A percentile compares a stretch with the other conserved stretches of the same genome.
These are phyloP conservation scores for Colletotrichum theobromicola DNA, from an alignment of 2,329 filamentous ascomycete species.

Conservation along the genomic window DNA sequence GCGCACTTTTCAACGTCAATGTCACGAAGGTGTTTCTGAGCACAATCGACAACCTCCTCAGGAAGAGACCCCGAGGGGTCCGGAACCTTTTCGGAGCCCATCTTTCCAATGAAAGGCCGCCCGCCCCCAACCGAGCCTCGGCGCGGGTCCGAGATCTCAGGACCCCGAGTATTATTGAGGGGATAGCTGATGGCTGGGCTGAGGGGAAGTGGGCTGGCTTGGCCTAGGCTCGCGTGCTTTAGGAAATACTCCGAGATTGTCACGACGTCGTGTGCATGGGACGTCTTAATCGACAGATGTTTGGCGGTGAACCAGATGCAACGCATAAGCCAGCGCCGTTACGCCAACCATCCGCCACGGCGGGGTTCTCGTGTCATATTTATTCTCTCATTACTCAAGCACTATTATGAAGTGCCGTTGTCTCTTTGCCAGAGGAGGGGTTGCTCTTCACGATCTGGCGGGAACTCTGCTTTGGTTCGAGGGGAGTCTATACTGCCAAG, in stretches of 20 bases:
- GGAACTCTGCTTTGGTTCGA: background rate
- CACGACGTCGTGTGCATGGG: background rate
- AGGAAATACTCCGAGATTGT: background rate
- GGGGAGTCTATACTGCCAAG: background rate
- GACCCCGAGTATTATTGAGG: background rate
- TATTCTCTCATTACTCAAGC: background rate
- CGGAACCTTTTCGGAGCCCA: background rate
- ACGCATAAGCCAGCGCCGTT: background rate
- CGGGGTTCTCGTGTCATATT: background rate
- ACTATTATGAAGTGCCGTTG: background rate
- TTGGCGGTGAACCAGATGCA: background rate
- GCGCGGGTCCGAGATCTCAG: background rate
- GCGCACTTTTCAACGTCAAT: background rate
- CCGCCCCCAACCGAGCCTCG: background rate
- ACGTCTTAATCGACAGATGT: background rate
- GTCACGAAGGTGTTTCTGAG: background rate
- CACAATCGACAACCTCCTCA: background rate
- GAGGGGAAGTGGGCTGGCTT: background rate
- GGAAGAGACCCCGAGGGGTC: background rate
- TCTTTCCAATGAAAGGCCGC: background rate
- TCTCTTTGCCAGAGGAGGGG: background rate
- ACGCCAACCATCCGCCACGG: fast-evolving
- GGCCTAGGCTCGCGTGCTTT: background rate
- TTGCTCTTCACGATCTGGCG: background rate
- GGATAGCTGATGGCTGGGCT: background rate